These are phyloP conservation scores for Phytophthora cryptogea DNA, from an alignment of 352 stramenopile species.

Conservation along the genomic window DNA sequence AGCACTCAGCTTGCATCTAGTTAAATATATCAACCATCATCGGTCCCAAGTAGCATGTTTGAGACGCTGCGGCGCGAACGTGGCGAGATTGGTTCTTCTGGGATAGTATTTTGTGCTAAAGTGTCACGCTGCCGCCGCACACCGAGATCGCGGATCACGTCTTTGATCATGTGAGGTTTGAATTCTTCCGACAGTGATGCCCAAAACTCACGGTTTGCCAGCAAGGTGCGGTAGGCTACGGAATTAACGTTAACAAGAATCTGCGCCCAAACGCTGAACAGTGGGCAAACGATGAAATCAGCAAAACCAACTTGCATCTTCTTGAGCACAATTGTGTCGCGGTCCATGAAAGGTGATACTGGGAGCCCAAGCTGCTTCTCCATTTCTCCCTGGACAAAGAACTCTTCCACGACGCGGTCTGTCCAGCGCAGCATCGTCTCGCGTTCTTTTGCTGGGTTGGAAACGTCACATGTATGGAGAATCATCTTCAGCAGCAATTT, in stretches of 20 bases:
- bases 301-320: conserved; percentile 96
- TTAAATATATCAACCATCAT: conserved; percentile 39
- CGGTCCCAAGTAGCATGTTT: conserved; percentile 50
- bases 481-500: conserved; percentile 91
- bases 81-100: conserved; percentile 38
- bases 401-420: conserved; percentile 94
- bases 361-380: conserved; percentile 91
- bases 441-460: conserved; percentile 91
- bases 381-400: conserved; percentile 95
- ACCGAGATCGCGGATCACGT: conserved; percentile 63
- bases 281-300: conserved; percentile 92
- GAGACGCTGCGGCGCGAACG: conserved; percentile 47
- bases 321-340: conserved; percentile 89
- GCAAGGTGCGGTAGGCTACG: conserved; percentile 66
- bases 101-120: conserved; percentile 34
- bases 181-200: conserved; percentile 77
- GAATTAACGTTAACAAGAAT: conserved; percentile 75
- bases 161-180: conserved; percentile 86
- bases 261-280: conserved; percentile 88
- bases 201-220: conserved; percentile 87
- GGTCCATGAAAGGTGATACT: conserved; percentile 94
- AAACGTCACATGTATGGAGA: conserved; percentile 94
- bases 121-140: conserved; percentile 41
- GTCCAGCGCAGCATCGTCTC: conserved; percentile 92
- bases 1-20: neutral